Evolutionary conservation across 1,284 basidiomycete genomes (phyloP), one percentile per base, ranked within the genome.

Genomic region (Papiliotrema fonsecae): DNA sequence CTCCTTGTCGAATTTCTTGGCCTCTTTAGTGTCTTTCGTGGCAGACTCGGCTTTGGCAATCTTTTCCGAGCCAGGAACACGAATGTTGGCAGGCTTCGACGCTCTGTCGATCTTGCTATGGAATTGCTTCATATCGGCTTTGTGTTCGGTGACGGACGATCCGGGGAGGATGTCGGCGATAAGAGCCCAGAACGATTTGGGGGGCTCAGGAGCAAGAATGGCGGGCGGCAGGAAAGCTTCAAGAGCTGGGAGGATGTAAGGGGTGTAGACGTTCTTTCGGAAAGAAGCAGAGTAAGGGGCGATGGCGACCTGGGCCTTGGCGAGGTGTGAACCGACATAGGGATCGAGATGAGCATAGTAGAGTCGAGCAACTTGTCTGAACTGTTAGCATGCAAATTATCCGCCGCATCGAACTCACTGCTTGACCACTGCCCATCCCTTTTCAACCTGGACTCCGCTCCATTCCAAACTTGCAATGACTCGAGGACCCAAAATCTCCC

Each of bases 91-190:
- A 22, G 56, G 52, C 41, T 57, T 51, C 28, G 21, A 30, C 2
- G 50, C 42, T 34, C 52, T 37, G 26, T 54, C 47, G 18, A 49
- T 25, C 28, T 60, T 51, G 3, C 41, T 24, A 42, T 55, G 54
- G 42, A 42, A 57, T 35, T 57, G 54, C 30, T 55, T 55, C 57
- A 60, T 58, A 28, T 44, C 39, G 14, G 52, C 57, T 42, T 58
- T 58, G 13, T 27, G 41, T 31, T 62, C 60, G 22, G 54, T 59
- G 16, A 52, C 51, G 47, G 54, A 45, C 6, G 45, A 47, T 30
- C 43, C 54, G 26, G 49, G 62, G 0, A 68, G 45, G 39, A 63
- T 63, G 51, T 72, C 69, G 36, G 69, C 44, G 7, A 72, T 56
- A 44, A 64, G 50, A 14, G 56, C 31, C 56, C 65, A 64, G 54